phyloP scores from a whole-genome alignment of 1,284 basidiomycete species.

The Apiotrichum domesticum region DNA sequence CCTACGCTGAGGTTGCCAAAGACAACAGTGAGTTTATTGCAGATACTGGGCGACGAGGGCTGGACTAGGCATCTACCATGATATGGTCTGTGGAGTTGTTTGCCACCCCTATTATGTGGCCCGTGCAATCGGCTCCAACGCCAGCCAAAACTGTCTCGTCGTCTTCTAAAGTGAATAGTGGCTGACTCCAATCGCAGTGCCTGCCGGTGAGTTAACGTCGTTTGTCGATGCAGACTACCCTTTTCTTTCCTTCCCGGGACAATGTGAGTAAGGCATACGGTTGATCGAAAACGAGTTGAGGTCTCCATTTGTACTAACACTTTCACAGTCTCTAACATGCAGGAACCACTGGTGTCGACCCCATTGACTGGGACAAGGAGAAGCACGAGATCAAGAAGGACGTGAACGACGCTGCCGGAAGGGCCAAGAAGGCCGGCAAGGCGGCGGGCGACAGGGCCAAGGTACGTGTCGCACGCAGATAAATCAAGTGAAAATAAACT shows the following conservation, averaged over 20 bases:
- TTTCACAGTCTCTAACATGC: constrained; percentile 12
- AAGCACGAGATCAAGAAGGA: constrained; percentile 14
- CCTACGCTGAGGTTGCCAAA: constrained; percentile 14
- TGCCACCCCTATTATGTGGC: neutral
- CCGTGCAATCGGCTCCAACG: too few species aligned
- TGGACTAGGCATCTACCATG: too few species aligned
- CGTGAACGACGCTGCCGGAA: constrained; percentile 11
- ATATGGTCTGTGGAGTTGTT: neutral
- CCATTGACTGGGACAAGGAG: constrained; percentile 23
- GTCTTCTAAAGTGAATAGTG: neutral
- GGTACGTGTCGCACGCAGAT: neutral
- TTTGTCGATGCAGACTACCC: constrained; percentile 13
- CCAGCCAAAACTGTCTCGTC: too few species aligned
- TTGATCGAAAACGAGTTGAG: too few species aligned
- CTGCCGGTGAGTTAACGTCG: neutral
- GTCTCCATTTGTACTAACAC: neutral
- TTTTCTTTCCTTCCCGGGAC: constrained; percentile 1
- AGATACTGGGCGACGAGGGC: too few species aligned
- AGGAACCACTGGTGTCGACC: constrained; percentile 17
- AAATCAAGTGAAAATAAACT: too few species aligned
- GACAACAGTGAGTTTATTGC: constrained; percentile 11
- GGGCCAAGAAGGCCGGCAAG: constrained; percentile 40
- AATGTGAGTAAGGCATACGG: too few species aligned
- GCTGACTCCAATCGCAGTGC: neutral
- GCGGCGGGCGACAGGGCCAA: constrained; percentile 54